A percentile compares a stretch with the other conserved stretches of the same genome.
These are phyloP conservation scores for Lipomyces anomalus DNA, from an alignment of 805 yeast species.

Conservation along the genomic window DNA sequence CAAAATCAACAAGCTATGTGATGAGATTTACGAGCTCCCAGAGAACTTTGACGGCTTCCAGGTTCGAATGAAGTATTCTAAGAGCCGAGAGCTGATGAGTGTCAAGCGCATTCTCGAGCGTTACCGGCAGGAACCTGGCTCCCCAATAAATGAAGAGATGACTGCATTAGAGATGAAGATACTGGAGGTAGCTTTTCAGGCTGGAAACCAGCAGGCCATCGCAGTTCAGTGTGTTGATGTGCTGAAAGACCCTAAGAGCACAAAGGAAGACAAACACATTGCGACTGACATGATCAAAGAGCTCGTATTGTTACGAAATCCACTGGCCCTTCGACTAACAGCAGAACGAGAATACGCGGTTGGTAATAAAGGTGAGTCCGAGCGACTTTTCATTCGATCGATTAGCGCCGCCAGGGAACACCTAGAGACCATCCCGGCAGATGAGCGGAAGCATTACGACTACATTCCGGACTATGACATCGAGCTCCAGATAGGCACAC, in stretches of 20 bases:
- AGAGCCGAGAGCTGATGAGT: conserved; percentile 48
- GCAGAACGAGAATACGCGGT: not conserved
- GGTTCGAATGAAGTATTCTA: not conserved
- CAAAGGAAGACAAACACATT: not conserved
- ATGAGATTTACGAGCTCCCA: not conserved
- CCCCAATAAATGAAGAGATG: not conserved
- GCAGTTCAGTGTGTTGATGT: not conserved
- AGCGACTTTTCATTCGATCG: not conserved
- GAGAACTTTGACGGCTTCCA: not conserved
- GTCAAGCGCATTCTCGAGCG: conserved; percentile 63
- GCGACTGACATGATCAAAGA: not conserved
- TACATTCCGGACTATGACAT: not conserved
- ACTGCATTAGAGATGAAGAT: not conserved
- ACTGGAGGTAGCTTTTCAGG: not conserved
- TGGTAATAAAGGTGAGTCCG: not conserved
- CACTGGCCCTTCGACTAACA: not conserved
- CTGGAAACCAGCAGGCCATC: not conserved
- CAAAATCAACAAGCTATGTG: not conserved
- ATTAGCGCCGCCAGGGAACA: not conserved
- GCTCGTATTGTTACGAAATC: not conserved
- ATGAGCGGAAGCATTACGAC: not conserved
- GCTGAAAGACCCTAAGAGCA: not conserved
- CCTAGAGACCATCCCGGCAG: not conserved
- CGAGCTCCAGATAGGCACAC: not conserved
- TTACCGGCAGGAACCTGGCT: conserved; percentile 37